A percentile compares a stretch with the other conserved stretches of the same genome.
phyloP scores from a whole-genome alignment of 768 basidiomycete species.

The Collybiopsis luxurians region DNA sequence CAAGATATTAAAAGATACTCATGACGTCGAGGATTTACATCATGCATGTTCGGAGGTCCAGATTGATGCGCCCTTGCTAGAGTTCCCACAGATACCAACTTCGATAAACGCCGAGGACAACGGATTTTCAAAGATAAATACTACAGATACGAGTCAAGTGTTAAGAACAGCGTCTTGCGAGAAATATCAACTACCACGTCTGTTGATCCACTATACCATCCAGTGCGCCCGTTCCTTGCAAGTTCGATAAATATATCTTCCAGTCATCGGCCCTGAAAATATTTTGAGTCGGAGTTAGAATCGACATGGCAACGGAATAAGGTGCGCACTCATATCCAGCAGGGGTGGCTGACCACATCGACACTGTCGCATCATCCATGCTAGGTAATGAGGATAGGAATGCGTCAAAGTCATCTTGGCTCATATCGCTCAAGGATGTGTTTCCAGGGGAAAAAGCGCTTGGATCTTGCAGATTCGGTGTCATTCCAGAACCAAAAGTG shows the following conservation, averaged over 20 bases:
- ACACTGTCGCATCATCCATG: conserved; percentile 49
- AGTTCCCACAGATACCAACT: too few relatives aligned
- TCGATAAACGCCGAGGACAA: too few relatives aligned
- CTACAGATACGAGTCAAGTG: too few relatives aligned
- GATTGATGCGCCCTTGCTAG: too few relatives aligned
- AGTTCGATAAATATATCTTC: conserved; percentile 38
- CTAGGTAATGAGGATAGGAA: conserved; percentile 19
- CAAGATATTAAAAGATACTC: background rate
- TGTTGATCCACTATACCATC: conserved; percentile 1
- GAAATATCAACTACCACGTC: background rate
- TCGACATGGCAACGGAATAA: background rate
- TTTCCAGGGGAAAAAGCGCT: background rate
- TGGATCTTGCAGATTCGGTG: background rate
- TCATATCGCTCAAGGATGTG: background rate
- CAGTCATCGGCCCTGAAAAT: conserved; percentile 38
- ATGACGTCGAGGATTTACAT: conserved; percentile 4
- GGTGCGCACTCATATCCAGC: conserved; percentile 55
- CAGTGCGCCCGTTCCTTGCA: conserved; percentile 18
- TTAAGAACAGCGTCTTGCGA: too few relatives aligned
- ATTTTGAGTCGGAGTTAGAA: background rate
- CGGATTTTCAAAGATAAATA: too few relatives aligned
- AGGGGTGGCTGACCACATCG: conserved; percentile 64
- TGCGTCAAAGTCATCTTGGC: conserved; percentile 9
- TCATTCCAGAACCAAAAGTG: background rate
- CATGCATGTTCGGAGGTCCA: background rate